Base-by-base conservation (phyloP, 2,329 filamentous ascomycete species). In the Pseudomassariella vexata region DNA sequence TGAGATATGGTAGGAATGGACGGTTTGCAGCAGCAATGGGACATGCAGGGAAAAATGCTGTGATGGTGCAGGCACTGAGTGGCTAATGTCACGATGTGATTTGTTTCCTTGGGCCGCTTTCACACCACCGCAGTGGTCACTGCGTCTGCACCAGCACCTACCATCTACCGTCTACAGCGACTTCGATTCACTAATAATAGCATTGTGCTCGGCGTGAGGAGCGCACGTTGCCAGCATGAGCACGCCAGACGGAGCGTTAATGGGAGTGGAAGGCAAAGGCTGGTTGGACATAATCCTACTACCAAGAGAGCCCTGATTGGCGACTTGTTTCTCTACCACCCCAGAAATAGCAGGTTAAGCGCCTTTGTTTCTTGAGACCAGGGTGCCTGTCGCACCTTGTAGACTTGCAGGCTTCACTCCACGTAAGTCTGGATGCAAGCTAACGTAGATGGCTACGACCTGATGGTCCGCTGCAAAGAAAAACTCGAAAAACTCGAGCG, bases 111-210 rank as follows among this genome's bases (percentile, higher is more conserved):
- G 27, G 35, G 36, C 14, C 19, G 25, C 18, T 34, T 31, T 9
- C 27, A 34, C 24, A 32, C 18, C 37, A 39, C 30, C n/a, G n/a
- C n/a, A n/a, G n/a, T n/a, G 24, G 24, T 34, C 28, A 34, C 30
- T 33, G 30, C 35, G 18, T 26, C 30, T 37, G 30, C 30, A 34
- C 26, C 26, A 28, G 44, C 39, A 46, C 39, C 39, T 41, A 43
- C 44, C 44, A 39, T 36, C 32, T 39, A 37, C 37, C 42, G 44
- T 38, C 37, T 37, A 45, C 35, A 41, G 30, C 30, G 37, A 19
- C 34, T 27, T 29, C n/a, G 28, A 31, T 28, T 37, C 47, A 44
- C 51, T 52, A 53, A 53, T 47, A 52, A 54, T 53, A 53, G 48
- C 45, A 47, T 44, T 40, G 34, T 24, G n/a, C 27, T n/a, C 21